Conservation (phyloP, 257 asterid genomes). For the Ligustrum vulgare region DNA sequence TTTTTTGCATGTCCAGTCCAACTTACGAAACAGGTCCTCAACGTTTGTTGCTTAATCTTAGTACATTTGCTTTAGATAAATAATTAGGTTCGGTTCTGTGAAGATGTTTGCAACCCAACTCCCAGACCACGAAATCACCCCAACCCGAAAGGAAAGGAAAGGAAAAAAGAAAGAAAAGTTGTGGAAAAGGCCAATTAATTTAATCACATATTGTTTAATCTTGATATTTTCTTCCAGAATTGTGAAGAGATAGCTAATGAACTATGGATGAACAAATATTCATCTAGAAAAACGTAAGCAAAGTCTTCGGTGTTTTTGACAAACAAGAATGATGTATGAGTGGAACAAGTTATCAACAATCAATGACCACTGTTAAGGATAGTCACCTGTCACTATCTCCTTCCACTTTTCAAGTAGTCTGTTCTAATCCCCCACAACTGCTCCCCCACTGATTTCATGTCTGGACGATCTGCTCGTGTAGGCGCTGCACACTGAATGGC, state of each 20-base stretch:
- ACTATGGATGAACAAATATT: background rate
- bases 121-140: background rate
- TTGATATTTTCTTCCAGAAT: background rate
- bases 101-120: background rate
- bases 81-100: background rate
- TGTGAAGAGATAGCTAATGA: background rate
- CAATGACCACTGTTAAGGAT: background rate
- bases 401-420: slow-evolving; percentile 68
- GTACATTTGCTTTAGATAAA: no score
- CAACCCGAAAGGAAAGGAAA: background rate
- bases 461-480: slow-evolving; percentile 84
- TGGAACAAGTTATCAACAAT: background rate
- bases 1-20: background rate
- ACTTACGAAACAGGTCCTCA: background rate
- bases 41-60: background rate
- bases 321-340: background rate
- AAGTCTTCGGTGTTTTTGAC: background rate
- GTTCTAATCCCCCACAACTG: slow-evolving; percentile 88
- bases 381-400: slow-evolving; percentile 25
- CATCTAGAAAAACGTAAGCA: background rate
- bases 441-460: slow-evolving; percentile 78
- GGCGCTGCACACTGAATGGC: slow-evolving; percentile 93
- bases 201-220: background rate
- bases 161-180: background rate
- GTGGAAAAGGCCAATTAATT: background rate